Conservation (phyloP, 257 asterid genomes). For the Solanum verrucosum region DNA sequence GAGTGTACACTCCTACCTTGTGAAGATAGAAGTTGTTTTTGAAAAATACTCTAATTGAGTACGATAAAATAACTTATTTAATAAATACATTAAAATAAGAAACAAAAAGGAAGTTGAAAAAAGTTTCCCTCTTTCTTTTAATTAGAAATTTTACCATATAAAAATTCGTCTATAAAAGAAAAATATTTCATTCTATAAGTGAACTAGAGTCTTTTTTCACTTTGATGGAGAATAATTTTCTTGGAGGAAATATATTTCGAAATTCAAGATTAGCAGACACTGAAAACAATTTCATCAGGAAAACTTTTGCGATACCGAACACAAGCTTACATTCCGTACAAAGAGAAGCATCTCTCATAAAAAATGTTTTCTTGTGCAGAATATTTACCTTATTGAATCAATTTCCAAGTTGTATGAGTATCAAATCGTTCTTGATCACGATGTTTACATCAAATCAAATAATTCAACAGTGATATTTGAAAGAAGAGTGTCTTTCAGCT, state of each 20-base stretch:
- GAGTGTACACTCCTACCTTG: not conserved
- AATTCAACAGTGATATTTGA: not conserved
- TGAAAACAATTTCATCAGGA: not conserved
- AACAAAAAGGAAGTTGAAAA: not conserved
- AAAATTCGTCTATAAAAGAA: no score
- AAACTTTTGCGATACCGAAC: not conserved
- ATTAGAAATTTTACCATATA: not conserved
- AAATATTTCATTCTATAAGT: not conserved
- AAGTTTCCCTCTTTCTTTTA: not conserved
- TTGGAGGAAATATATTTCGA: not conserved
- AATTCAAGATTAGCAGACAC: not conserved
- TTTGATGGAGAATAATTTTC: not conserved
- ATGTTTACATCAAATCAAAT: not conserved
- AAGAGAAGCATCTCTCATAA: not conserved
- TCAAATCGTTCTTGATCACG: not conserved
- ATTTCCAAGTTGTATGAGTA: not conserved
- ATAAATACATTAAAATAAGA: no score
- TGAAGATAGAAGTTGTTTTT: not conserved
- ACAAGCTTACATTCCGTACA: not conserved
- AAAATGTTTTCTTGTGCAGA: not conserved
- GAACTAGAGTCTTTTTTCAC: not conserved
- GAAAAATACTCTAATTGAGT: not conserved
- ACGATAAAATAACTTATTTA: no score
- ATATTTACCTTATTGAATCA: not conserved
- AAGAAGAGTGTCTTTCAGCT: not conserved